Percentiles rank a stretch among this genome's conserved stretches.
phyloP scores from a whole-genome alignment of 2,329 filamentous ascomycete species.

The Xylariaceae sp. region DNA sequence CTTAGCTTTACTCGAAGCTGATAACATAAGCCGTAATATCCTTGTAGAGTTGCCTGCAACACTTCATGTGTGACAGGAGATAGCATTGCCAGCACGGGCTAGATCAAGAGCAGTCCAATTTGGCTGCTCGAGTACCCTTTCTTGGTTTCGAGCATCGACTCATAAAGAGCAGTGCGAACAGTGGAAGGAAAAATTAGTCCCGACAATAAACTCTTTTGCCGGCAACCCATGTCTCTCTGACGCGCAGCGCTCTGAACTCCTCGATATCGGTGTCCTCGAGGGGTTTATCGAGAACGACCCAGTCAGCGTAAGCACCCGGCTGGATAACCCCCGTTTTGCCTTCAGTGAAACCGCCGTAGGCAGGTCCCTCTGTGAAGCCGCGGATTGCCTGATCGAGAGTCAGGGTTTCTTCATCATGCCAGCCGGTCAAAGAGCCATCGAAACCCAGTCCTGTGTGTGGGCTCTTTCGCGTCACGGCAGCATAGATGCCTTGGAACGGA shows the following conservation, averaged over 20 bases:
- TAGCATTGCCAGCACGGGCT: too few relatives aligned
- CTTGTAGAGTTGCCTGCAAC: too few relatives aligned
- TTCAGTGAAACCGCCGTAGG: conserved; percentile 57
- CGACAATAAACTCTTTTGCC: conserved; percentile 47
- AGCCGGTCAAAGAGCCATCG: conserved; percentile 45
- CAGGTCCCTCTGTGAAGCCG: conserved; percentile 59
- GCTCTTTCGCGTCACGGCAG: conserved; percentile 58
- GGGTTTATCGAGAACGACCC: conserved; percentile 63
- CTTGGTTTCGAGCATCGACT: too few relatives aligned
- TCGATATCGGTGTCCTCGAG: conserved; percentile 49
- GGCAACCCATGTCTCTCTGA: conserved; percentile 66
- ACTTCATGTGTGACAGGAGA: too few relatives aligned
- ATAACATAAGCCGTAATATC: too few relatives aligned
- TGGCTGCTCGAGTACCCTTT: neutral
- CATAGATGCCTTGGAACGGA: conserved; percentile 66
- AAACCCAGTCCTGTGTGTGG: conserved; percentile 52
- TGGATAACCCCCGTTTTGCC: conserved; percentile 56
- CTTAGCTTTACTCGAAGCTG: too few relatives aligned
- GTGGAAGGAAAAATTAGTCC: conserved; percentile 1
- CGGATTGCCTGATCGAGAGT: conserved; percentile 55
- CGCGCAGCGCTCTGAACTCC: conserved; percentile 48
- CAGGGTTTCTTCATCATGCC: conserved; percentile 58
- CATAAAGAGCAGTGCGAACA: too few relatives aligned
- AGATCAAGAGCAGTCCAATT: too few relatives aligned
- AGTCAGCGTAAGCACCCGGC: conserved; percentile 62